A percentile compares a stretch with the other conserved stretches of the same genome.
Conservation (phyloP, 2,329 filamentous ascomycete genomes). For the Botryotinia globosa region DNA sequence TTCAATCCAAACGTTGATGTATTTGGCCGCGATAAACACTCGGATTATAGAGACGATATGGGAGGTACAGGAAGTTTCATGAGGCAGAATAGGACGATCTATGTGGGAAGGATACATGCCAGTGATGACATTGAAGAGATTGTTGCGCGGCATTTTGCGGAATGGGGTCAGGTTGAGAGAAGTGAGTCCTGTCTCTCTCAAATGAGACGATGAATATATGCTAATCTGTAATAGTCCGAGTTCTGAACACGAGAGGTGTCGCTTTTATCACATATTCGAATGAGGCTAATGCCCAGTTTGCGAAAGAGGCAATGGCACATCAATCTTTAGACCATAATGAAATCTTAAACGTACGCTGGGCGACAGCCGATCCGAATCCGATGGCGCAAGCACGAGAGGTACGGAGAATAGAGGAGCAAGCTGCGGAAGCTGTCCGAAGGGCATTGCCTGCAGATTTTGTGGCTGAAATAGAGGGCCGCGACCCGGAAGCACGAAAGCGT, state of each 20-base stretch:
- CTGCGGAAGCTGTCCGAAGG: slow-evolving; percentile 85
- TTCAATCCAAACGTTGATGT: slow-evolving; percentile 95
- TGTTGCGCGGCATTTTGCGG: slow-evolving; percentile 88
- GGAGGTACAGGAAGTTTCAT: slow-evolving; percentile 92
- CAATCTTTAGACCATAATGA: slow-evolving; percentile 89
- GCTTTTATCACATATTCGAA: slow-evolving; percentile 94
- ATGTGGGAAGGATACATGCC: slow-evolving; percentile 90
- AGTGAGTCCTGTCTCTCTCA: slow-evolving; percentile 41
- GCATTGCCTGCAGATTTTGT: slow-evolving; percentile 88
- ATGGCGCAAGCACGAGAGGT: slow-evolving; percentile 91
- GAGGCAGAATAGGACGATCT: slow-evolving; percentile 90
- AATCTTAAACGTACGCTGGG: slow-evolving; percentile 94
- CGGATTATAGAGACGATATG: slow-evolving; percentile 96
- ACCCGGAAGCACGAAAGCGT: slow-evolving; percentile 81
- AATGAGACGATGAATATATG: not conserved
- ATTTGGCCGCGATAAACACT: slow-evolving; percentile 89
- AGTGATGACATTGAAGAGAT: slow-evolving; percentile 97
- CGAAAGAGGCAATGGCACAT: slow-evolving; percentile 93
- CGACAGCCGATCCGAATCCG: slow-evolving; percentile 93
- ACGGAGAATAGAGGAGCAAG: slow-evolving; percentile 86
- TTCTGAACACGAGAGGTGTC: slow-evolving; percentile 84
- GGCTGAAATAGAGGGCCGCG: slow-evolving; percentile 87
- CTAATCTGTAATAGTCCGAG: slow-evolving; percentile 54
- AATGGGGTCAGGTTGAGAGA: slow-evolving; percentile 93
- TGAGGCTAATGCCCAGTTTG: slow-evolving; percentile 85